Percentiles rank a stretch among this genome's conserved stretches.
Evolutionary conservation across 2,329 filamentous ascomycete species (phyloP).

Genomic region (Stemphylium beticola): DNA sequence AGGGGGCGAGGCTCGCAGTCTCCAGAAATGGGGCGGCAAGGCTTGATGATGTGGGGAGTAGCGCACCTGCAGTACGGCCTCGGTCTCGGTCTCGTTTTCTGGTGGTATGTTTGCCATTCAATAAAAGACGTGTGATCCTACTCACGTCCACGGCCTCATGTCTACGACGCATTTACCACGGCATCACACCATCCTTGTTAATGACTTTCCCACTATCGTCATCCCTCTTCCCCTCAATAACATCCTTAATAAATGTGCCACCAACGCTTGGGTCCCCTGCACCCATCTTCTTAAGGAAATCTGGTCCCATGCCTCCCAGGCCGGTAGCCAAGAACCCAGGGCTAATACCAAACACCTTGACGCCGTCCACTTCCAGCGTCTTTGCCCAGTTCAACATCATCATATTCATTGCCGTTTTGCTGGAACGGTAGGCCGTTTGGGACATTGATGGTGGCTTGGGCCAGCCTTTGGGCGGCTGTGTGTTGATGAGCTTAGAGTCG

Average conservation of each 20-base stretch:
- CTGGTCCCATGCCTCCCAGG: conserved; percentile 45
- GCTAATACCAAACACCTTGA: conserved; percentile 56
- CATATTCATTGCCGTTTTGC: conserved; percentile 58
- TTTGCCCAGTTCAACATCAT: conserved; percentile 57
- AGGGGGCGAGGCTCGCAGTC: too few relatives aligned
- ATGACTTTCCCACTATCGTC: conserved; percentile 49
- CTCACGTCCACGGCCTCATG: not conserved
- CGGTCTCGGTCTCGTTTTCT: too few relatives aligned
- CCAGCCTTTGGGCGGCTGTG: conserved; percentile 52
- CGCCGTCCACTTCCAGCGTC: conserved; percentile 52
- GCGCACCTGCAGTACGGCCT: too few relatives aligned
- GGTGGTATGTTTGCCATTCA: too few relatives aligned
- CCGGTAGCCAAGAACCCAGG: conserved; percentile 57
- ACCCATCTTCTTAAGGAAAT: conserved; percentile 47
- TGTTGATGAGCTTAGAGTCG: conserved; percentile 30
- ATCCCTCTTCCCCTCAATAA: conserved; percentile 51
- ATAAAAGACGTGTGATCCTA: not conserved
- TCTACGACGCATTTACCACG: conserved; percentile 39
- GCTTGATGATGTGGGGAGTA: too few relatives aligned
- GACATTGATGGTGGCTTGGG: conserved; percentile 48
- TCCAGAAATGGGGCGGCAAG: too few relatives aligned
- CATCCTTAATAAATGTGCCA: conserved; percentile 47
- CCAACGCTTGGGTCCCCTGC: conserved; percentile 47
- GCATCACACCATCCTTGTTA: conserved; percentile 42
- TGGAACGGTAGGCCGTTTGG: conserved; percentile 48